A percentile compares a stretch with the other conserved stretches of the same genome.
phyloP scores from a whole-genome alignment of 2,329 filamentous ascomycete genomes.

The Didymellaceae sp. region DNA sequence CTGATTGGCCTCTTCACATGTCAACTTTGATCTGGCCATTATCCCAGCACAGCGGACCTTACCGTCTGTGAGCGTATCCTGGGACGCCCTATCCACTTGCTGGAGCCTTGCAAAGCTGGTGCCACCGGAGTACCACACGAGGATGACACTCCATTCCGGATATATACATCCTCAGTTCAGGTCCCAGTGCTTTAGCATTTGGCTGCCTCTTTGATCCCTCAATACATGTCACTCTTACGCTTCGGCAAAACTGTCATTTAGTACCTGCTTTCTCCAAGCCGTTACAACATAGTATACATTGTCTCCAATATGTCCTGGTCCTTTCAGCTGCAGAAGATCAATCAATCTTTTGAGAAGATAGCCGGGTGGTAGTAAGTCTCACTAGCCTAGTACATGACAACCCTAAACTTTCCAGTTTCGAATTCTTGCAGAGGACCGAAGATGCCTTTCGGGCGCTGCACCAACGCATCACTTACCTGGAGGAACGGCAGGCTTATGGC shows the following conservation, averaged over 20 bases:
- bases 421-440: slow-evolving; percentile 44
- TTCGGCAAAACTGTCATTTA: not conserved
- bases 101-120: slow-evolving; percentile 21
- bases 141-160: slow-evolving; percentile 18
- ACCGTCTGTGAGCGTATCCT: slow-evolving; percentile 20
- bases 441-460: slow-evolving; percentile 36
- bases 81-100: slow-evolving; percentile 27
- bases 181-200: not conserved
- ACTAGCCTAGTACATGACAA: not conserved
- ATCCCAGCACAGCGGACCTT: slow-evolving; percentile 14
- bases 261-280: too few species aligned
- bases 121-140: slow-evolving; percentile 27
- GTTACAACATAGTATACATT: too few species aligned
- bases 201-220: not conserved
- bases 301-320: slow-evolving; percentile 40
- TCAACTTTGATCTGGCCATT: slow-evolving; percentile 19
- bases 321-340: slow-evolving; percentile 42
- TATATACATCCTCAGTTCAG: slow-evolving; percentile 27
- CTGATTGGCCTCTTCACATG: slow-evolving; percentile 13
- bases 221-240: not conserved
- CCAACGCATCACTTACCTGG: slow-evolving; percentile 35
- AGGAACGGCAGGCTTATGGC: slow-evolving; percentile 36
- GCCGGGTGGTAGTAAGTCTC: slow-evolving; percentile 41
- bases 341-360: slow-evolving; percentile 42
- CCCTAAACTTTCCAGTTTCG: slow-evolving; percentile 25